Conservation (phyloP, 2,329 filamentous ascomycete genomes). For the Xylariales sp. region DNA sequence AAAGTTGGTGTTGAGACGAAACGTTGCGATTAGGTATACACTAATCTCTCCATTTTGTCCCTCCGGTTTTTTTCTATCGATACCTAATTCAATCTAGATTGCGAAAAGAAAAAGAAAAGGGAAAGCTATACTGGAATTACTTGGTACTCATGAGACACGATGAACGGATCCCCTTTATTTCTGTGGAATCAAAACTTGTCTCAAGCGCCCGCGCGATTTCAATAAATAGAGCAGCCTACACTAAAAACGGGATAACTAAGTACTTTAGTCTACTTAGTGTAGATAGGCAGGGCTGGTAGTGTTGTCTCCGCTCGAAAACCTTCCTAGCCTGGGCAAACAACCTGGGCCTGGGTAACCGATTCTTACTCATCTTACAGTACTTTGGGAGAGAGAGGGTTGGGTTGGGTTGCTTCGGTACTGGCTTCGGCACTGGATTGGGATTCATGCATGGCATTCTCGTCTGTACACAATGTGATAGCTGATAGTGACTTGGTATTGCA, state of each 20-base stretch:
- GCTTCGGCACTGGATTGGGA: slow-evolving; percentile 4
- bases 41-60: neutral
- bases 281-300: slow-evolving; percentile 21
- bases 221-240: slow-evolving; percentile 19
- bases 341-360: neutral
- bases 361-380: slow-evolving; percentile 22
- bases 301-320: neutral
- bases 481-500: neutral
- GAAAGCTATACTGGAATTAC: no score
- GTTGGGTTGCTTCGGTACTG: slow-evolving; percentile 1
- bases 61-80: neutral
- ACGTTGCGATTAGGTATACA: no score
- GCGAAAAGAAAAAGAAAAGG: no score
- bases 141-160: neutral
- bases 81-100: neutral
- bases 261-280: slow-evolving; percentile 1
- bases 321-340: neutral
- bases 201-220: slow-evolving; percentile 5
- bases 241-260: neutral
- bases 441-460: neutral
- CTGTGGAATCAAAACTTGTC: neutral
- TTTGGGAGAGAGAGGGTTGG: neutral
- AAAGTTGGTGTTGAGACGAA: no score
- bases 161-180: neutral
- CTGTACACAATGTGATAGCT: slow-evolving; percentile 1